phyloP scores from a whole-genome alignment of 805 yeast genomes.

The Hanseniaspora valbyensis region DNA sequence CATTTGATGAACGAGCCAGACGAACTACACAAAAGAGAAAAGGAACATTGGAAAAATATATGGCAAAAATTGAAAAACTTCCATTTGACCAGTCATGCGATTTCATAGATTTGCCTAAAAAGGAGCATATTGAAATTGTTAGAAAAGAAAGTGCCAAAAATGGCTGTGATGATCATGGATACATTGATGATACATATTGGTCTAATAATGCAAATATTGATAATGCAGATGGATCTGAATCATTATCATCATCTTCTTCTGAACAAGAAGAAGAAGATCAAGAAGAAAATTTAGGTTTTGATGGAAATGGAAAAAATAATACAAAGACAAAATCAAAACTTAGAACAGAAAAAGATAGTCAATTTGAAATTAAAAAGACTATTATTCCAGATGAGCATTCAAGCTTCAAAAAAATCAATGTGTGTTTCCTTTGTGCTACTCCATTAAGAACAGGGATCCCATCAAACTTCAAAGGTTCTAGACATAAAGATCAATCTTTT shows the following conservation, averaged over 20 bases:
- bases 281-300: background rate
- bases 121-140: background rate
- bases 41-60: background rate
- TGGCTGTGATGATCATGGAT: background rate
- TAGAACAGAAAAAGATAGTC: no score
- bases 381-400: conserved; percentile 20
- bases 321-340: background rate
- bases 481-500: conserved; percentile 23
- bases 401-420: conserved; percentile 26
- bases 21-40: background rate
- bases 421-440: conserved; percentile 62
- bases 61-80: background rate
- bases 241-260: no score
- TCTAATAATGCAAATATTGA: background rate
- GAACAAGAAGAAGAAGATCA: background rate
- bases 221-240: no score
- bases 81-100: background rate
- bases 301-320: conserved; percentile 5
- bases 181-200: background rate
- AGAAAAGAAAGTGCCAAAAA: no score
- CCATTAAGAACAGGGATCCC: conserved; percentile 68
- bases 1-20: background rate
- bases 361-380: conserved; percentile 15
- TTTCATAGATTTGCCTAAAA: background rate
- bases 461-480: conserved; percentile 32